Base-by-base conservation (phyloP, 2,329 filamentous ascomycete species). In the Aureobasidium namibiae region DNA sequence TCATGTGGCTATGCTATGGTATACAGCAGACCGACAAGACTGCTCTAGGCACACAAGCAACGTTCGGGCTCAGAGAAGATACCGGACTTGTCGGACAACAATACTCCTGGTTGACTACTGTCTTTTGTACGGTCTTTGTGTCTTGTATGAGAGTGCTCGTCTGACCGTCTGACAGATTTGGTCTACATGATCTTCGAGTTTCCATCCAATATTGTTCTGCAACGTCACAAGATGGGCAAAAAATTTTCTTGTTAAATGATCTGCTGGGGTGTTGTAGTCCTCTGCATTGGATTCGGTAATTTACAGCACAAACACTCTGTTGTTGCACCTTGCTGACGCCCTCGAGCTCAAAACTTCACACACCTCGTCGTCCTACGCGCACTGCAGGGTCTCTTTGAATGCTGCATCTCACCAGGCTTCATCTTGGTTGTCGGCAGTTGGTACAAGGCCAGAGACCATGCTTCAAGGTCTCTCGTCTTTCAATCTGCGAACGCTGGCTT, bases 1-100 rank as follows among this genome's bases (percentile, higher is more conserved):
- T 79, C 42, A 79, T 79, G 76, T 79, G 74, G 72, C 66, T 71
- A 60, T 78, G 76, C 63, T 79, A 78, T 60, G 77, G 77, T 36
- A 75, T 79, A 50, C 78, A 80, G 62, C 77, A 79, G 63, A 73
- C 72, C 0, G 76, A 79, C 65, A 79, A 79, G 65, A 78, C 75
- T 1, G 64, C 66, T 1, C 58, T 67, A 4, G 64, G 66, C 10
- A 68, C 64, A 2, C 68, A 70, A 49, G 81, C 81, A 3, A 72
- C 75, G 26, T 83, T 83, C 45, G 69, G 80, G 14, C 50, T 80
- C 34, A 78, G 78, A 71, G 76, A 81, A 60, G 72, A 75, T 38
- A 66, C 75, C 13, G 58, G 66, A 8, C 66, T 77, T 0, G 61
- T 66, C 0, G 70, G 70, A 0, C 67, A 69, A 1, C 66, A 76